Base-by-base conservation (phyloP, 306 rosid genomes). In the Sicyos baderoa region DNA sequence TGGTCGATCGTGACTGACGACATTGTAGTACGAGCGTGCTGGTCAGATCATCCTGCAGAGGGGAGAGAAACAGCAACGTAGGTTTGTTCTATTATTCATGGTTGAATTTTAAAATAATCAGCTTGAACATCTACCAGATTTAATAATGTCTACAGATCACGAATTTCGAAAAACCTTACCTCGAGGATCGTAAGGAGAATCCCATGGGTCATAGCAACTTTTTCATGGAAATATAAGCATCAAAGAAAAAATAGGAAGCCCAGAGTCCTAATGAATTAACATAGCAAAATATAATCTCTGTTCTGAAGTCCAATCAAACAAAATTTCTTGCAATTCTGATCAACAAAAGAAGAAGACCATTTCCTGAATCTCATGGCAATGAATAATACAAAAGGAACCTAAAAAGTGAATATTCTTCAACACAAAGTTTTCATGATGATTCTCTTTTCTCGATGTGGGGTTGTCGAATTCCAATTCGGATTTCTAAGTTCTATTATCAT, bases 11-110 rank as follows among this genome's bases (percentile, higher is more conserved):
- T 7, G 92, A 84, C 68, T 48, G 91, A 29, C 88, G 92, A 75
- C 96, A 90, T 80, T 94, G 99, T 52, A 86, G 91, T 68, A 90
- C 87, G 27, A 94, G 99, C 21, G 99, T 85, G 78, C 77, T 51
- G 18, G 96, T 85, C 85, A 94, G 79, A 78, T 94, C 99, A 86
- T 90, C 99, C 99, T 94, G 66, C 42, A 73, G 16, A 47, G 40
- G 40, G n/a, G 10, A 6, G 15, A 57, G 42, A 35, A 35, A 35
- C 42, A 35, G 8, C 42, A 40, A 40, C 2, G 45, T 7, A 67
- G 57, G 23, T 48, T 48, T 11, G 15, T 23, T 48, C 44, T 16
- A 23, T 48, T 15, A 3, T 47, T 22, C 42, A 4, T 15, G 55
- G 4, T 47, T 11, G 0, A 67, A 23, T 67, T 4, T 21, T 47